These are phyloP conservation scores for Xylaria castorea DNA, from an alignment of 495 filamentous ascomycete genomes.

Conservation along the genomic window DNA sequence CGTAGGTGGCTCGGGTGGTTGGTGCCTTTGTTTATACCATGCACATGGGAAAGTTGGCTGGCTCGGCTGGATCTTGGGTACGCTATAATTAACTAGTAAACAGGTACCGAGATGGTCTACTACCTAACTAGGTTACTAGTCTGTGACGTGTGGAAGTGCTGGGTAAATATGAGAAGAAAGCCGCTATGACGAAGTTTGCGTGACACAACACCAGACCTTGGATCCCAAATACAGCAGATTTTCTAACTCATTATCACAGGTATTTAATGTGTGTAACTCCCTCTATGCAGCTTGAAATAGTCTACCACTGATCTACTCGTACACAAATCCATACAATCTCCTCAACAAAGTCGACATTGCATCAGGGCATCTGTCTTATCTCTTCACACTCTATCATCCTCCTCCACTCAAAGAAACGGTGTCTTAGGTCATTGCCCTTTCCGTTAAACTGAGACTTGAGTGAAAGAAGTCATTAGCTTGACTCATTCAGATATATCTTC, in stretches of 20 bases:
- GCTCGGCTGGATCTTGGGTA: too few species aligned
- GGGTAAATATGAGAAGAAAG: not conserved
- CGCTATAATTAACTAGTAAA: not conserved
- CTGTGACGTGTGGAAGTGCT: conserved; percentile 1
- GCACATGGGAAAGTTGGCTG: not conserved
- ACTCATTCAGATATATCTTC: not conserved
- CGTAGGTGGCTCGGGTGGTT: not conserved
- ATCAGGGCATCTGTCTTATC: not conserved
- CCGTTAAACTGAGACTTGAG: not conserved
- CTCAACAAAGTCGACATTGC: not conserved
- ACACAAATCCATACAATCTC: not conserved
- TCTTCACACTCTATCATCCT: not conserved
- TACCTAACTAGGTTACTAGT: too few species aligned
- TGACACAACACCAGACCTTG: conserved; percentile 20
- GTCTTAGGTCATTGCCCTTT: not conserved
- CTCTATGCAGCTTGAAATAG: not conserved
- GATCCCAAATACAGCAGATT: not conserved
- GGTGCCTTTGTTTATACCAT: conserved; percentile 4
- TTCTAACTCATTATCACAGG: not conserved
- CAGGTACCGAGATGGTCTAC: not conserved
- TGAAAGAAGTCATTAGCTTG: not conserved
- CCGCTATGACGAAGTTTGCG: conserved; percentile 18
- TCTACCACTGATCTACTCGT: not conserved
- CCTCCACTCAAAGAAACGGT: not conserved
- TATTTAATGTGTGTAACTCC: conserved; percentile 19